A percentile compares a stretch with the other conserved stretches of the same genome.
These are phyloP conservation scores for Lithohypha guttulata DNA, from an alignment of 2,329 filamentous ascomycete genomes.

Conservation along the genomic window DNA sequence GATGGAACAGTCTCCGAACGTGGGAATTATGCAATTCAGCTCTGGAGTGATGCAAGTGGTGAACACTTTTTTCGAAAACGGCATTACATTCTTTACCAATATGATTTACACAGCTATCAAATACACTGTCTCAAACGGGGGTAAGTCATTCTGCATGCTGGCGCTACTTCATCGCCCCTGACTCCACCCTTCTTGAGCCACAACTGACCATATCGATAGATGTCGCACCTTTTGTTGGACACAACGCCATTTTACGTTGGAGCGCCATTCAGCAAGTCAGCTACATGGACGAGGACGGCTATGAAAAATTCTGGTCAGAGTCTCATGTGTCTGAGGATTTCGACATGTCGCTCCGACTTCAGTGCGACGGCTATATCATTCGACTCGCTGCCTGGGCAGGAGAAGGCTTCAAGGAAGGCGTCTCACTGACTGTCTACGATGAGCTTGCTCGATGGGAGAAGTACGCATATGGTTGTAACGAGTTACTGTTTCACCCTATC, in stretches of 20 bases:
- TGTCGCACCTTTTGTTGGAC: constrained; percentile 63
- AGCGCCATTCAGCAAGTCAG: constrained; percentile 45
- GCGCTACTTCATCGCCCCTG: constrained; percentile 57
- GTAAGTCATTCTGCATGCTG: no score
- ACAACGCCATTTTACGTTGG: constrained; percentile 67
- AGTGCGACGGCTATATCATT: constrained; percentile 56
- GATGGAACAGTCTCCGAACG: constrained; percentile 58
- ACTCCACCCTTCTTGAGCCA: no score
- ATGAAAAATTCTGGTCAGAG: constrained; percentile 64
- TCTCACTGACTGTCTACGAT: constrained; percentile 73
- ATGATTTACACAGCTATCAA: constrained; percentile 64
- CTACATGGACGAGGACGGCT: constrained; percentile 46
- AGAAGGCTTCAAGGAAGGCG: constrained; percentile 64
- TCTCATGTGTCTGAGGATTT: constrained; percentile 67
- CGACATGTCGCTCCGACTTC: constrained; percentile 61
- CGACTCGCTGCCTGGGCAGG: constrained; percentile 58
- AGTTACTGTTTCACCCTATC: constrained; percentile 68
- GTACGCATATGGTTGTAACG: constrained; percentile 74
- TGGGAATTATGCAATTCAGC: constrained; percentile 59
- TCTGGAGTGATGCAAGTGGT: constrained; percentile 68
- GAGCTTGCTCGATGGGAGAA: constrained; percentile 78
- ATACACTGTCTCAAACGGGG: no score
- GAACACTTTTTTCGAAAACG: constrained; percentile 61
- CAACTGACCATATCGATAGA: no score
- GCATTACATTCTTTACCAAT: constrained; percentile 67